phyloP scores from a whole-genome alignment of 139 green algal genomes.

The Chlorella sp. region DNA sequence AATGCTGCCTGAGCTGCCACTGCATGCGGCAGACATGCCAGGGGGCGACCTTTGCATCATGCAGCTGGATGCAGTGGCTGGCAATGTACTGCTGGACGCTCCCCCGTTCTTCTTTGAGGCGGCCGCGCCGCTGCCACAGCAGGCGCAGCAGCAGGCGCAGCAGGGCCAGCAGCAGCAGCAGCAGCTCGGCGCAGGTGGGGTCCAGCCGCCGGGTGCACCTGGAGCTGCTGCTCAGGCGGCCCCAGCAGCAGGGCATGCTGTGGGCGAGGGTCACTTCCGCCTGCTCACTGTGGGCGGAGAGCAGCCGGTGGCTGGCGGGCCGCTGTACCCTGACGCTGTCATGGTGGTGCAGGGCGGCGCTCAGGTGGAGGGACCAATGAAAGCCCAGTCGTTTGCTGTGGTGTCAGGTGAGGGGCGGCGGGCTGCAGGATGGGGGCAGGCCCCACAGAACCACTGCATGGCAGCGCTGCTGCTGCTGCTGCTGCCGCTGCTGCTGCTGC shows the following conservation, averaged over 20 bases:
- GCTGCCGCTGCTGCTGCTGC: neutral
- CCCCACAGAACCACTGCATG: too few relatives aligned
- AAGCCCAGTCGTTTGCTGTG: neutral
- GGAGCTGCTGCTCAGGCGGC: neutral
- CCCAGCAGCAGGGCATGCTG: neutral
- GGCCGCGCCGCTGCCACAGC: too few relatives aligned
- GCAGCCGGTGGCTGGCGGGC: neutral
- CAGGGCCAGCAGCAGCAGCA: neutral
- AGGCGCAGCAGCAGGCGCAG: neutral
- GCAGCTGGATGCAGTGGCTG: too few relatives aligned
- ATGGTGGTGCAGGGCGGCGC: neutral
- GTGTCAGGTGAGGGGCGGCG: neutral
- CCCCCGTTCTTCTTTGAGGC: too few relatives aligned
- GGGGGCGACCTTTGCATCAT: too few relatives aligned
- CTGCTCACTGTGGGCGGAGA: neutral
- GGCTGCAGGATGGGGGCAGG: neutral
- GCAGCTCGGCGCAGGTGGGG: neutral
- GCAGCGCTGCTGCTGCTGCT: too few relatives aligned
- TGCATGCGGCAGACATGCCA: too few relatives aligned
- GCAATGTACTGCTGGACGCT: too few relatives aligned
- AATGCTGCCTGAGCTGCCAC: too few relatives aligned
- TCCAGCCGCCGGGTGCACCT: neutral
- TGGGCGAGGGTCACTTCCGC: neutral
- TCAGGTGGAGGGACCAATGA: neutral
- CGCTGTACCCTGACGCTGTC: neutral